Percentiles rank a stretch among this genome's conserved stretches.
Evolutionary conservation across 2,329 filamentous ascomycete genomes (phyloP).

Genomic region (Tolypocladium ovalisporum): DNA sequence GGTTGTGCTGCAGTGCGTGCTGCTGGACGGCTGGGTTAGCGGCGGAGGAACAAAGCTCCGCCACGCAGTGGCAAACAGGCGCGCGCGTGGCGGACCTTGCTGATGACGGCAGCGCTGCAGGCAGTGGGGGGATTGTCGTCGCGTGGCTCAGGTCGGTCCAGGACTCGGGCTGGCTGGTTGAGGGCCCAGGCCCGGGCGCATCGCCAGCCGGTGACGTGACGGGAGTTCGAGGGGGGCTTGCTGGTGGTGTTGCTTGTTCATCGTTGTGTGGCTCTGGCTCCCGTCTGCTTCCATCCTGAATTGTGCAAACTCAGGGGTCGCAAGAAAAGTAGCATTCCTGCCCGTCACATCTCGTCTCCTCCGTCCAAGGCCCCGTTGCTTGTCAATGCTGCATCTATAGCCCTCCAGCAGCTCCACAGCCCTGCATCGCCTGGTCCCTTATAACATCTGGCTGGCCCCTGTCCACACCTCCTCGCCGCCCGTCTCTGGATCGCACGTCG

Average conservation of each 20-base stretch:
- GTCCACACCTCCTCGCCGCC: neutral
- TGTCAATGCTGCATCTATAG: neutral
- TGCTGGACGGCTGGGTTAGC: neutral
- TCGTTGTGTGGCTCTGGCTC: neutral
- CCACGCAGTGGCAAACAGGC: neutral
- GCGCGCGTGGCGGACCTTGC: neutral
- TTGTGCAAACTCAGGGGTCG: neutral
- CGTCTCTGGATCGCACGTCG: neutral
- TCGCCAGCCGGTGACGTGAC: neutral
- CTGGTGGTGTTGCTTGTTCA: too few relatives aligned
- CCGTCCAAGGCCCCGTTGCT: too few relatives aligned
- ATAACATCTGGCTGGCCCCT: neutral
- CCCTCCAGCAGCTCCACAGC: neutral
- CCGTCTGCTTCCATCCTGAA: neutral
- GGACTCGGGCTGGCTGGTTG: neutral
- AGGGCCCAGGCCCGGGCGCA: neutral
- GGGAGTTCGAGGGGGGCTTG: too few relatives aligned
- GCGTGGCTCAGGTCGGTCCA: neutral
- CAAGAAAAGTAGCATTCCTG: neutral
- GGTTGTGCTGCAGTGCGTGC: too few relatives aligned
- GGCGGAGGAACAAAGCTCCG: neutral
- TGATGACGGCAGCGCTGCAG: neutral
- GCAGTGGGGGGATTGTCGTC: neutral
- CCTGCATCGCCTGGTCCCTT: neutral
- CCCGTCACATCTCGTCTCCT: neutral